Base-by-base conservation (phyloP, 1,139 yeast species). In the Candida freyschussii region DNA sequence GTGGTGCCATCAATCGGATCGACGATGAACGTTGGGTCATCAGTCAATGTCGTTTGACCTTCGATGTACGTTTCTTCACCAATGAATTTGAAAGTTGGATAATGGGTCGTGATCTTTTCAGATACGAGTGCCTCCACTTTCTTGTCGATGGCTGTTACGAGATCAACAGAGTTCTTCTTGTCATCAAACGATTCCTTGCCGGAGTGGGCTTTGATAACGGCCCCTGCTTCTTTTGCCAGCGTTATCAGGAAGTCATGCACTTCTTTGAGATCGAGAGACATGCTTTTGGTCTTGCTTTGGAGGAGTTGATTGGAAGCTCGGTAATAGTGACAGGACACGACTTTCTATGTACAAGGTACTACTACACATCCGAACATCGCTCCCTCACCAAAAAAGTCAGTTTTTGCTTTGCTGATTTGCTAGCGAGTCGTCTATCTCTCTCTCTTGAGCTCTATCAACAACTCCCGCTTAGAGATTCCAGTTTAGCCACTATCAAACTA, bases 1-100 rank as follows among this genome's bases (percentile, higher is more conserved):
- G 79, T 74, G 2, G 81, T 75, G 8, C 81, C 80, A 45, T 73
- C 79, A 47, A 73, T 71, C 26, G 78, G 78, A 47, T 75, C 81
- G 15, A 75, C 77, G 31, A 75, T 67, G 47, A 75, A 75, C 1
- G 80, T 75, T 13, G 80, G 80, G 3, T 59, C 70, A 37, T 68
- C 68, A 0, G 71, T 62, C 17, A 75, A 55, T 21, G 52, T 49
- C 2, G 75, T 62, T 11, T 39, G 54, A 5, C 75, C 77, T 4
- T 65, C 65, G 5, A 64, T 58, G 44, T 62, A 74, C 12, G 73
- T 63, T 48, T 75, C 82, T 47, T 75, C 81, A 17, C 81, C 82
- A 45, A 75, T 61, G 52, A 75, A 75, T 41, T 61, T 58, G 47
- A 55, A 74, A 16, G 53, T 50, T 6, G 80, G 79, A 47, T 61